Evolutionary conservation across 768 basidiomycete genomes (phyloP), one percentile per base, ranked within the genome.

Genomic region (Russula griseocarnosa): DNA sequence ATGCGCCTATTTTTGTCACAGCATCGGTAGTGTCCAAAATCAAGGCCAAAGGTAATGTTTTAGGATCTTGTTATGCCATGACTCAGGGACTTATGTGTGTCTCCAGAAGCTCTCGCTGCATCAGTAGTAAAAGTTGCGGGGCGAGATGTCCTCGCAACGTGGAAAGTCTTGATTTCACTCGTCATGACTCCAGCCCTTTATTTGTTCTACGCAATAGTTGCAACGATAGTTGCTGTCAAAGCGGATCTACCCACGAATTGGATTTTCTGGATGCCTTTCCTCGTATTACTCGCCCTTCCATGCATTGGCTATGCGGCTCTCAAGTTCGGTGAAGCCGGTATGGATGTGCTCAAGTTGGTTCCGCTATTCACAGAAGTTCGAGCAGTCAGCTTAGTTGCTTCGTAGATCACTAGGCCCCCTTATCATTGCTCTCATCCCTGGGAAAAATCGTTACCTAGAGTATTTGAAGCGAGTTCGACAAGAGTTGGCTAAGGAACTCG

Each of bases 271-370:
- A 88, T 90, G 2, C 95, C 96, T 0, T 81, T 93, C 69, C 73
- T 89, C 13, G 85, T 92, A 60, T 76, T 90, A 60, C 75, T 82
- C 11, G 79, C 84, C 1, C 76, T 98, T 22, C 96, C 96, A 16
- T 82, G 90, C 73, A 88, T 96, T 79, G 94, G 91, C 58, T 92
- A 88, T 71, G 92, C 92, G 8, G 91, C 95, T 8, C 82, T 98
- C 55, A 97, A 97, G 74, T 97, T 98, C 69, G 95, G 95, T 46
- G 95, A 98, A 74, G 96, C 95, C 46, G 96, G 95, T 42, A 87
- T 96, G 85, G 95, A 98, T 70, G 94, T 98, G 26, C 81, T 94
- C 61, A 97, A 97, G 94, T 95, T 68, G 69, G 90, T 77, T 22
- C 5, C 40, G 9, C 49, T 38, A 10, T 55, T 34, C 42, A 36